Percentiles rank a stretch among this genome's conserved stretches.
Conservation (phyloP, 129 eudicot genomes). For the Flaveria sonorensis region DNA sequence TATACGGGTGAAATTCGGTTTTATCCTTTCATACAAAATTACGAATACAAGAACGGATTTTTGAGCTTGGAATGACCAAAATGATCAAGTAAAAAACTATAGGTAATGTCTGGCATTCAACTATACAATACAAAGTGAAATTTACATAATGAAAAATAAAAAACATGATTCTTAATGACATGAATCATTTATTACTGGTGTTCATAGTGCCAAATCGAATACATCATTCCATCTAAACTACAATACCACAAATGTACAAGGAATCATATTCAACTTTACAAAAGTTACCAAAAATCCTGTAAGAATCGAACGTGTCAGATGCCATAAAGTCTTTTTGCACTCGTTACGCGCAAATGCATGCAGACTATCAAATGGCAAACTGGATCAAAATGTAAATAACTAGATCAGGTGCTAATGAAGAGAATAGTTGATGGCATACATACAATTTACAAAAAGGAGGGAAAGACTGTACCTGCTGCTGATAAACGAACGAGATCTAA, state of each 20-base stretch:
- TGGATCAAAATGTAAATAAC: slow-evolving; percentile 18
- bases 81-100: too few relatives aligned
- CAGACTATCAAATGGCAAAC: slow-evolving; percentile 10
- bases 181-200: slow-evolving; percentile 8
- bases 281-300: slow-evolving; percentile 4
- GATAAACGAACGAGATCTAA: background rate
- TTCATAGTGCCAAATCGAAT: background rate
- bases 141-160: background rate
- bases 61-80: too few relatives aligned
- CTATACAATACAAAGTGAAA: background rate
- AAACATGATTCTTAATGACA: background rate
- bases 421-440: background rate
- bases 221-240: slow-evolving; percentile 28
- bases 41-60: too few relatives aligned
- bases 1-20: too few relatives aligned
- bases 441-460: background rate
- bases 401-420: slow-evolving; percentile 8
- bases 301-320: background rate
- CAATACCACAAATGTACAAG: slow-evolving; percentile 28
- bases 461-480: slow-evolving; percentile 19
- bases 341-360: background rate
- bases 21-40: too few relatives aligned
- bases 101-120: too few relatives aligned
- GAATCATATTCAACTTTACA: slow-evolving; percentile 28
- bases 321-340: slow-evolving; percentile 22